Evolutionary conservation across 495 filamentous ascomycete species (phyloP).

Genomic region (Penicillium samsonianum): DNA sequence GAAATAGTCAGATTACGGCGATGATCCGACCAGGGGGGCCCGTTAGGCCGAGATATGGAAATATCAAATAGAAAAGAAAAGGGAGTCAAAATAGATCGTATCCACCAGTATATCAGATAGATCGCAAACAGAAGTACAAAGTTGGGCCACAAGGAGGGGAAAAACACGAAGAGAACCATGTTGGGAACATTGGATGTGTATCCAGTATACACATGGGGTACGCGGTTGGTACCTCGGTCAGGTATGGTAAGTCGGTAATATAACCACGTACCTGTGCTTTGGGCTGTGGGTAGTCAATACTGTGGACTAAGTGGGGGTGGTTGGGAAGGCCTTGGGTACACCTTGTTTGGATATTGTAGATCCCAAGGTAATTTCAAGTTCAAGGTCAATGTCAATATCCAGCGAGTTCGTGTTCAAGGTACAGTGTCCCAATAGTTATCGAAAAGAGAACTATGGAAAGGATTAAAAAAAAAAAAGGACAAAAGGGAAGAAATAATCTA

Average conservation of each 20-base stretch:
- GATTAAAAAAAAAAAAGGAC: conserved; percentile 10
- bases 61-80: conserved; percentile 8
- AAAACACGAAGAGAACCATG: conserved; percentile 1
- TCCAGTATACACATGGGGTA: background rate
- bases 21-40: conserved; percentile 20
- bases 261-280: conserved; percentile 13
- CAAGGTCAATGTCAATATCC: background rate
- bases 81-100: conserved; percentile 1
- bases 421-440: background rate
- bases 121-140: conserved; percentile 22
- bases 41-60: conserved; percentile 7
- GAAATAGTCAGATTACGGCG: conserved; percentile 24
- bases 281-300: conserved; percentile 14
- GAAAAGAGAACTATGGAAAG: conserved; percentile 8
- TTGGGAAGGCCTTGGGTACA: background rate
- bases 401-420: background rate
- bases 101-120: conserved; percentile 13
- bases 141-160: conserved; percentile 20
- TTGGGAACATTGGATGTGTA: conserved; percentile 1
- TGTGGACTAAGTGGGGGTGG: background rate
- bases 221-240: background rate
- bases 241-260: background rate
- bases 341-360: background rate
- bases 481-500: conserved; percentile 17
- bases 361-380: background rate